phyloP scores from a whole-genome alignment of 345 rosid species.

The Turnera subulata region DNA sequence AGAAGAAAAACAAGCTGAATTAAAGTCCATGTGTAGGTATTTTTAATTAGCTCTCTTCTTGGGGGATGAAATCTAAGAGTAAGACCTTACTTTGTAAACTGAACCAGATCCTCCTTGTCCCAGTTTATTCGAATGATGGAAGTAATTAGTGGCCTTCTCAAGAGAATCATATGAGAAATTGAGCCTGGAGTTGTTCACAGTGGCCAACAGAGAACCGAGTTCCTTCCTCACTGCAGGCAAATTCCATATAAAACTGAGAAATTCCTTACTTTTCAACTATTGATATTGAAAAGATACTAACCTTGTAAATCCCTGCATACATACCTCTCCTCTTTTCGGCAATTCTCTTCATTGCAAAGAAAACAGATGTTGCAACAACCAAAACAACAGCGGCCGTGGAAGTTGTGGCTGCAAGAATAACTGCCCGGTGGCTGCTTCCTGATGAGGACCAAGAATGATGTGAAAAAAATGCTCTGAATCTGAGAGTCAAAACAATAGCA shows the following conservation, averaged over 20 bases:
- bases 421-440: slow-evolving; percentile 44
- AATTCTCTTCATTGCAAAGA: slow-evolving; percentile 39
- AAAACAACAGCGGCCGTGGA: slow-evolving; percentile 48
- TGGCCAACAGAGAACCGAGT: slow-evolving; percentile 46
- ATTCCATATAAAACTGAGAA: slow-evolving; percentile 8
- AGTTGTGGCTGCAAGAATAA: slow-evolving; percentile 49
- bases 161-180: slow-evolving; percentile 73
- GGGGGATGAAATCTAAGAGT: neutral
- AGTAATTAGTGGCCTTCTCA: slow-evolving; percentile 77
- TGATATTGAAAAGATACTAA: neutral
- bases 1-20: too few species aligned
- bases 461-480: too few species aligned
- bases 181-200: slow-evolving; percentile 64
- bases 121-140: slow-evolving; percentile 56
- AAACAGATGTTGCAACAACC: slow-evolving; percentile 32
- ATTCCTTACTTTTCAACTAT: slow-evolving; percentile 1
- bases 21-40: neutral
- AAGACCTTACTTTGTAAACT: slow-evolving; percentile 58
- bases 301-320: neutral
- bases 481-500: too few species aligned
- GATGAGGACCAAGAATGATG: slow-evolving; percentile 14
- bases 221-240: slow-evolving; percentile 53
- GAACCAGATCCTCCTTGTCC: slow-evolving; percentile 97
- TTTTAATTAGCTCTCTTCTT: neutral
- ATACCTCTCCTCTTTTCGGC: slow-evolving; percentile 52